Conservation (phyloP, 192 early-diverging fungal species). For the Podila epigama region DNA sequence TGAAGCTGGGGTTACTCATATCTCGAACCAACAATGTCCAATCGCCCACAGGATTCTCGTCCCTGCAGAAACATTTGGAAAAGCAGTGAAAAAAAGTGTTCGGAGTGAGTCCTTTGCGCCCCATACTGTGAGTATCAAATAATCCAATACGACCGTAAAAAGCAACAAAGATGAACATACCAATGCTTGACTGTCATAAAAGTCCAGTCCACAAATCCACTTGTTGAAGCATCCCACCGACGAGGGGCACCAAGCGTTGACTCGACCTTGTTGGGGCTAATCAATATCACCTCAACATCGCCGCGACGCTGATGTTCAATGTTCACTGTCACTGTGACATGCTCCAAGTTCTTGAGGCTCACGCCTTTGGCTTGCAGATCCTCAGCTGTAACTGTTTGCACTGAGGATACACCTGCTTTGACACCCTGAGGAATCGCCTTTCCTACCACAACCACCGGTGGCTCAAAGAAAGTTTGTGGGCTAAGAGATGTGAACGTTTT, state of each 20-base stretch:
- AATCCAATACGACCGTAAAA: background rate
- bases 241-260: conserved; percentile 74
- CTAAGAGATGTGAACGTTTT: conserved; percentile 69
- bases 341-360: conserved; percentile 75
- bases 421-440: conserved; percentile 60
- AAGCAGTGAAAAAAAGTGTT: conserved; percentile 8
- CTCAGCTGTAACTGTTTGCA: conserved; percentile 55
- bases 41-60: conserved; percentile 82
- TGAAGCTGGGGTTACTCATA: conserved; percentile 55
- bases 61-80: conserved; percentile 69
- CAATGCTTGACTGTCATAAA: conserved; percentile 98
- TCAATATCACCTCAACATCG: conserved; percentile 84
- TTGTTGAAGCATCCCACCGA: conserved; percentile 65
- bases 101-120: too few relatives aligned
- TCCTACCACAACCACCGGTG: conserved; percentile 47
- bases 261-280: conserved; percentile 72
- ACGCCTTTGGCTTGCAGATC: conserved; percentile 49
- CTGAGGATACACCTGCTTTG: conserved; percentile 41
- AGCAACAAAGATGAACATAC: conserved; percentile 51
- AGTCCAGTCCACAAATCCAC: conserved; percentile 88
- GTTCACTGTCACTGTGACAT: conserved; percentile 85
- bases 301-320: conserved; percentile 85
- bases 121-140: too few relatives aligned
- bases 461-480: conserved; percentile 67
- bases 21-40: conserved; percentile 85